Percentiles rank a stretch among this genome's conserved stretches.
Conservation (phyloP, 352 stramenopile species). For the Saprolegnia parasitica region DNA sequence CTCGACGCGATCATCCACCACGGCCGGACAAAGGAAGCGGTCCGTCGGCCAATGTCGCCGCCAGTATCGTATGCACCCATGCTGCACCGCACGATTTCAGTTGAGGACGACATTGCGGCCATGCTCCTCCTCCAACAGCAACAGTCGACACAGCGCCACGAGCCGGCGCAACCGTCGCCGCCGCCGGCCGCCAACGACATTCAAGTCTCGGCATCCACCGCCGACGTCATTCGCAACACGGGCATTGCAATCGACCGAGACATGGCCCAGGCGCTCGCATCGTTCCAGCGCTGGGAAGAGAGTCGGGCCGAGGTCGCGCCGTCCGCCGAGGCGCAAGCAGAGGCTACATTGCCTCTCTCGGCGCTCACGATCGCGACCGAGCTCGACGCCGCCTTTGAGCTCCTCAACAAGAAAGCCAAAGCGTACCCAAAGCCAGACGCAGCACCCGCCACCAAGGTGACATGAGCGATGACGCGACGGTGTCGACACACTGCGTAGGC, state of each 20-base stretch:
- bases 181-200: background rate
- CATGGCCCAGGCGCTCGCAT: slow-evolving; percentile 22
- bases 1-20: slow-evolving; percentile 18
- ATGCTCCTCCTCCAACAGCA: slow-evolving; percentile 22
- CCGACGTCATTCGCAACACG: slow-evolving; percentile 27
- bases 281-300: slow-evolving; percentile 14
- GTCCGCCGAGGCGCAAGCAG: background rate
- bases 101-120: slow-evolving; percentile 20
- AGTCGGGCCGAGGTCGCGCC: background rate
- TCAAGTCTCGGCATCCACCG: slow-evolving; percentile 12
- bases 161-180: background rate
- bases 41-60: background rate
- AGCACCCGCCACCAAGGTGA: background rate
- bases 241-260: slow-evolving; percentile 22
- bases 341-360: slow-evolving; percentile 8
- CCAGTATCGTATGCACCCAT: background rate
- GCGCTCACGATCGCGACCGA: slow-evolving; percentile 21
- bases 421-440: background rate
- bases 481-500: background rate
- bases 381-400: slow-evolving; percentile 22
- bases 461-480: background rate
- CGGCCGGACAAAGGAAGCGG: background rate
- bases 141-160: background rate
- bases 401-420: slow-evolving; percentile 27
- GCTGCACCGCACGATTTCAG: background rate